Evolutionary conservation across 2,329 filamentous ascomycete species (phyloP).

Genomic region (Cyphellophora attinorum): DNA sequence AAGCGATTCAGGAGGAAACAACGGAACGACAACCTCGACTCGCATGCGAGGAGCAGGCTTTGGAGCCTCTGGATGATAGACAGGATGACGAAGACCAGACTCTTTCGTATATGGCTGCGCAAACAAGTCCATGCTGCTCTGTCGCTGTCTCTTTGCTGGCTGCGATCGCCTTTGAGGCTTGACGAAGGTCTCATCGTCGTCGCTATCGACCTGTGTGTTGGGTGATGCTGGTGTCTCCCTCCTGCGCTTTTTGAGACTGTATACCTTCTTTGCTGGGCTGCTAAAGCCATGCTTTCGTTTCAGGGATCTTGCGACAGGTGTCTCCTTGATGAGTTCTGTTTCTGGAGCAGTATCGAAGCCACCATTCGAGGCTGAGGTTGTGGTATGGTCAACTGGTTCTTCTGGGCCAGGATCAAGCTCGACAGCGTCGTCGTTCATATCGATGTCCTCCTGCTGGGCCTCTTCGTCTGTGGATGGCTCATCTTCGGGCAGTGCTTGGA

Average conservation of each 20-base stretch:
- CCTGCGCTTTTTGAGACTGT: neutral
- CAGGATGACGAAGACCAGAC: slow-evolving; percentile 9
- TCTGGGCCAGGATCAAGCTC: neutral
- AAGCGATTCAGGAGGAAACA: too few species aligned
- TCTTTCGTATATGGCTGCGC: slow-evolving; percentile 9
- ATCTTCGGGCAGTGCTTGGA: too few species aligned
- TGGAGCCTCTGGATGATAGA: slow-evolving; percentile 6
- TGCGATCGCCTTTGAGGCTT: neutral
- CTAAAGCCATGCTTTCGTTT: slow-evolving; percentile 1
- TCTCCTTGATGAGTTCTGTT: neutral
- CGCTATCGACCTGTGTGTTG: neutral
- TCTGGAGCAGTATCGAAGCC: neutral
- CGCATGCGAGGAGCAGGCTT: neutral
- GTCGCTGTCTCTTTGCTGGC: slow-evolving; percentile 8
- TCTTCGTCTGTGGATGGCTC: too few species aligned
- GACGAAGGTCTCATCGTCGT: neutral
- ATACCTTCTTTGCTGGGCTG: neutral
- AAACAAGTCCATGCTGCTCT: slow-evolving; percentile 12
- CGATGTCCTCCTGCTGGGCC: too few species aligned
- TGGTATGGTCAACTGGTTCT: neutral
- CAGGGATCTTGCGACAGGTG: neutral
- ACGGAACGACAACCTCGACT: slow-evolving; percentile 9
- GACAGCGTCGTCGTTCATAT: too few species aligned
- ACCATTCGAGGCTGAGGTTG: neutral
- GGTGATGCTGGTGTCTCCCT: neutral